Percentiles rank a stretch among this genome's conserved stretches.
Conservation (phyloP, 2,329 filamentous ascomycete genomes). For the Domatiomyces catenatus region DNA sequence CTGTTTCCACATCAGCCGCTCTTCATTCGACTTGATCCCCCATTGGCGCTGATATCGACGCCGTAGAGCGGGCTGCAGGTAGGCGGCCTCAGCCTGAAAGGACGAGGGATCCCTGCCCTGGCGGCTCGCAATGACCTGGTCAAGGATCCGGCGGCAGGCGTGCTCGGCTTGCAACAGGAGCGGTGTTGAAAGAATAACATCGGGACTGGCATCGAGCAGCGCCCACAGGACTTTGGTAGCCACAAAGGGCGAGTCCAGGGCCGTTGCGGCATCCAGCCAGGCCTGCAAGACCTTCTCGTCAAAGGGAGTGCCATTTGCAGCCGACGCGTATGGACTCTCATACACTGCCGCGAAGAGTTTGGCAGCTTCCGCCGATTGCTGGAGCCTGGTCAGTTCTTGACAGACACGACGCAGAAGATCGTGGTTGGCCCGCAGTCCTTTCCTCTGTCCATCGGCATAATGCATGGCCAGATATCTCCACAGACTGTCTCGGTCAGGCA, state of each 20-base stretch:
- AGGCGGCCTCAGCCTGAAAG: not conserved
- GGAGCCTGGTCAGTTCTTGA: not conserved
- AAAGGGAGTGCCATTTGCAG: slow-evolving; percentile 3
- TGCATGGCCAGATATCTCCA: not conserved
- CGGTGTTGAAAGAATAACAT: not conserved
- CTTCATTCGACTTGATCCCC: not conserved
- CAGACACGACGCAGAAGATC: slow-evolving; percentile 4
- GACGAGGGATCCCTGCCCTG: not conserved
- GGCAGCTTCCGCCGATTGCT: slow-evolving; percentile 2
- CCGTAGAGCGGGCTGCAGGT: not conserved
- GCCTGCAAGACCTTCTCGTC: slow-evolving; percentile 7
- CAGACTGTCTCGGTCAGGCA: not conserved
- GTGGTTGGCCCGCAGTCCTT: not conserved
- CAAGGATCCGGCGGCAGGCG: not conserved
- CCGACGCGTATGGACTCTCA: slow-evolving; percentile 8
- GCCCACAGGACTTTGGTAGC: slow-evolving; percentile 7
- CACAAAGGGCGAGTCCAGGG: slow-evolving; percentile 2
- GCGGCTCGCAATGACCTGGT: not conserved
- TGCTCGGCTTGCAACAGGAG: not conserved
- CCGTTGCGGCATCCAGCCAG: slow-evolving; percentile 9
- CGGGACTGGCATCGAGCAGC: slow-evolving; percentile 4
- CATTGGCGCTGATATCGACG: not conserved
- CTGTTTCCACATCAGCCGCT: not conserved
- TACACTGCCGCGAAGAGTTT: slow-evolving; percentile 7
- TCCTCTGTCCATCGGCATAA: not conserved